Evolutionary conservation across 257 asterid genomes (phyloP).

Genomic region (Striga asiatica): DNA sequence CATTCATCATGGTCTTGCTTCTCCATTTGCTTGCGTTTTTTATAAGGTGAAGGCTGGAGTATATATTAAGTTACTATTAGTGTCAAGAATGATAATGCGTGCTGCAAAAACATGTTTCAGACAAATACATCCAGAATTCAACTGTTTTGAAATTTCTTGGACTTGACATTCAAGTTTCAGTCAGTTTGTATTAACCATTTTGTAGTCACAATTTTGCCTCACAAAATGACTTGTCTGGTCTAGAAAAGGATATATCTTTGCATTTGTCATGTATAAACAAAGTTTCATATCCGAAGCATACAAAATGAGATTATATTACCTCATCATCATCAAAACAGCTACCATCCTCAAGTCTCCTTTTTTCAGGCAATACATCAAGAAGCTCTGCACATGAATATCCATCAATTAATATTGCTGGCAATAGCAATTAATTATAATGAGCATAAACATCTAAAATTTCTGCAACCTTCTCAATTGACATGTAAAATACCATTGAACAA

Average conservation of each 20-base stretch:
- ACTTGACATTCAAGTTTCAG: not conserved
- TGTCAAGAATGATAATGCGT: not conserved
- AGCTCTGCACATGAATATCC: not conserved
- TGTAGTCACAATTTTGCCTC: no score
- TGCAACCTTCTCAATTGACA: no score
- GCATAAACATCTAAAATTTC: no score
- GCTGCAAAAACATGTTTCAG: no score
- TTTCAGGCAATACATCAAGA: not conserved
- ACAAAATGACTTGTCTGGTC: no score
- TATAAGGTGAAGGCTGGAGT: conserved; percentile 64
- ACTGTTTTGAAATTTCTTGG: not conserved
- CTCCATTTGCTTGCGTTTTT: conserved; percentile 61
- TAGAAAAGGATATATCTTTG: no score
- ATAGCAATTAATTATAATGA: no score
- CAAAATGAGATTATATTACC: not conserved
- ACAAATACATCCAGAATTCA: no score
- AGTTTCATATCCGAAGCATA: not conserved
- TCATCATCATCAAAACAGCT: not conserved
- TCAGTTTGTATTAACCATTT: no score
- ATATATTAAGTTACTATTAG: not conserved
- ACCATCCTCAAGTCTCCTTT: not conserved
- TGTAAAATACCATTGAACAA: no score
- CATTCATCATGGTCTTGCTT: conserved; percentile 43
- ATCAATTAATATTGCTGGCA: no score
- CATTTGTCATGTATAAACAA: no score